Base-by-base conservation (phyloP, 2,329 filamentous ascomycete genomes). In the Ceratocystis smalleyi region DNA sequence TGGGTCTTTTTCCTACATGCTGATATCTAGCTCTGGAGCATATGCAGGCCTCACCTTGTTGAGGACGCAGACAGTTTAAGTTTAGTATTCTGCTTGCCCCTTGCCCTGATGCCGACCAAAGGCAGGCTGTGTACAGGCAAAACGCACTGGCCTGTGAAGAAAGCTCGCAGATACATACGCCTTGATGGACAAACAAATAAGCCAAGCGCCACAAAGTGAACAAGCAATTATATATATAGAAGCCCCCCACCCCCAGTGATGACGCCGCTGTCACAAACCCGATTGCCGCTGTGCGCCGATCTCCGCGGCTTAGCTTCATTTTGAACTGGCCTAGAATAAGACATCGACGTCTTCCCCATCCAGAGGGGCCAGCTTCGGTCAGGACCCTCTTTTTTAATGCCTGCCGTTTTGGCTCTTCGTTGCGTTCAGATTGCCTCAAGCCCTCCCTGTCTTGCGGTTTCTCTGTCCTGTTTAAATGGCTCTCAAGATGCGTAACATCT, bases 211-310 rank as follows among this genome's bases (percentile, higher is more conserved):
- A 10, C 10, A 24, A 4, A 51, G 47, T 51, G 10, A 24, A 27
- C 4, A 47, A 17, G n/a, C n/a, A 47, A 47, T 24, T 24, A 24
- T 24, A 19, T 47, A 15, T 7, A 57, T 57, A 5, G 5, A 57
- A 4, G 51, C 12, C 10, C 27, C 12, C 45, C 45, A 3, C 27
- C n/a, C 45, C 19, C 19, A 10, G 7, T 47, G 45, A 24, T 22
- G 19, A 61, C 45, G 32, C 35, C 40, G 40, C 8, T 59, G 12
- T 8, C 15, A 43, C n/a, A 24, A 19, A 5, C 40, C 19, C 8
- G 43, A 35, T n/a, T 32, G 8, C 54, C 60, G 64, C 59, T 62
- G 43, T 65, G 54, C 60, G 51, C 59, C 59, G 64, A 51, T 47
- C 40, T 65, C 40, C 40, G 60, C 54, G 27, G 54, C 54, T 57